phyloP scores from a whole-genome alignment of 768 basidiomycete species.

The Hortiboletus flavorubellus region DNA sequence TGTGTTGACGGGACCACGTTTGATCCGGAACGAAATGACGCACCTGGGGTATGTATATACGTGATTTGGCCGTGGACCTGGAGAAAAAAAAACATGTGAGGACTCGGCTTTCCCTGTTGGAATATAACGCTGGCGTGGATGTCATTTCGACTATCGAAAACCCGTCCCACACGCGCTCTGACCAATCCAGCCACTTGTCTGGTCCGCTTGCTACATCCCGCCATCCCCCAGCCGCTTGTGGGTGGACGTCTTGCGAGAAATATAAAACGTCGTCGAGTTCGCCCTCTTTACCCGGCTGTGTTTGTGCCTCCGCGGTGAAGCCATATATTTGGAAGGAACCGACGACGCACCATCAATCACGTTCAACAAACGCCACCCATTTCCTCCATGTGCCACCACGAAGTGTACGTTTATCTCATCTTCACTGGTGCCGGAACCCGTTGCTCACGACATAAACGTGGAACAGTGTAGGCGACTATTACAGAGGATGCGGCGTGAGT shows the following conservation, averaged over 20 bases:
- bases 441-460: constrained; percentile 1
- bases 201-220: constrained; percentile 11
- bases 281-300: neutral
- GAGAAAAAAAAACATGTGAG: neutral
- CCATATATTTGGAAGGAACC: neutral
- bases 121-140: neutral
- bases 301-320: neutral
- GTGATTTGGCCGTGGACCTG: constrained; percentile 2
- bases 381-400: constrained; percentile 34
- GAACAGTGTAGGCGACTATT: constrained; percentile 35
- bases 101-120: neutral
- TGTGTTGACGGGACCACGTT: constrained; percentile 1
- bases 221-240: constrained; percentile 12
- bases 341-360: neutral
- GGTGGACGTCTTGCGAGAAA: constrained; percentile 1
- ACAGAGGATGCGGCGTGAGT: constrained; percentile 37
- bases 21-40: constrained; percentile 34
- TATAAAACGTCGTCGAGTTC: constrained; percentile 6
- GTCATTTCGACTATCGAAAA: neutral
- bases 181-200: neutral
- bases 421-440: neutral
- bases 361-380: neutral
- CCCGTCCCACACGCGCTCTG: neutral
- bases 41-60: constrained; percentile 28
- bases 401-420: constrained; percentile 27